These are phyloP conservation scores for Cryptosporidium meleagridis DNA, from an alignment of 169 alveolate genomes.

Conservation along the genomic window DNA sequence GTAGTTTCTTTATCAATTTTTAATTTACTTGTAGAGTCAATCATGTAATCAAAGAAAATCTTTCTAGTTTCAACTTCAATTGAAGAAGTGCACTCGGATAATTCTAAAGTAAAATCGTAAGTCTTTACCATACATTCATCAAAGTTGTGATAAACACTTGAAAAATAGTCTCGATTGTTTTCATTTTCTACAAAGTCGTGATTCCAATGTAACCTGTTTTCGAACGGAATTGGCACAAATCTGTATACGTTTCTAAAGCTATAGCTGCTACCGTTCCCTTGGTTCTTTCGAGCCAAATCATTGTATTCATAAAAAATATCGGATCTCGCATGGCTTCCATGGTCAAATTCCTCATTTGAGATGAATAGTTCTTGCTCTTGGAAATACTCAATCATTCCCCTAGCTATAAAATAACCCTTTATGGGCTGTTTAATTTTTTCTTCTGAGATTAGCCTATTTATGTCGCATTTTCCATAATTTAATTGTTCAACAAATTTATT, in stretches of 20 bases:
- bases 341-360: not conserved
- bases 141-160: not conserved
- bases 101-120: slow-evolving; percentile 29
- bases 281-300: not conserved
- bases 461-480: slow-evolving; percentile 1
- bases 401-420: slow-evolving; percentile 12
- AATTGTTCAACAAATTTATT: not conserved
- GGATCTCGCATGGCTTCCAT: not conserved
- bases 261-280: not conserved
- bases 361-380: slow-evolving; percentile 36
- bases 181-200: not conserved
- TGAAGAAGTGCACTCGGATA: not conserved
- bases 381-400: slow-evolving; percentile 53
- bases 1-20: not conserved
- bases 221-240: slow-evolving; percentile 19
- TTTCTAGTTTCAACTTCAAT: not conserved
- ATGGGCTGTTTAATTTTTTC: not conserved
- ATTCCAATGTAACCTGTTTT: not conserved
- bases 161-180: not conserved
- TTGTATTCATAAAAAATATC: not conserved
- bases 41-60: not conserved
- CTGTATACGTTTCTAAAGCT: slow-evolving; percentile 30
- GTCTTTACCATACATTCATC: slow-evolving; percentile 7
- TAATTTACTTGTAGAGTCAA: not conserved
- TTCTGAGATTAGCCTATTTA: not conserved